These are phyloP conservation scores for Entomortierella parvispora DNA, from an alignment of 192 early-diverging fungal genomes.

Conservation along the genomic window DNA sequence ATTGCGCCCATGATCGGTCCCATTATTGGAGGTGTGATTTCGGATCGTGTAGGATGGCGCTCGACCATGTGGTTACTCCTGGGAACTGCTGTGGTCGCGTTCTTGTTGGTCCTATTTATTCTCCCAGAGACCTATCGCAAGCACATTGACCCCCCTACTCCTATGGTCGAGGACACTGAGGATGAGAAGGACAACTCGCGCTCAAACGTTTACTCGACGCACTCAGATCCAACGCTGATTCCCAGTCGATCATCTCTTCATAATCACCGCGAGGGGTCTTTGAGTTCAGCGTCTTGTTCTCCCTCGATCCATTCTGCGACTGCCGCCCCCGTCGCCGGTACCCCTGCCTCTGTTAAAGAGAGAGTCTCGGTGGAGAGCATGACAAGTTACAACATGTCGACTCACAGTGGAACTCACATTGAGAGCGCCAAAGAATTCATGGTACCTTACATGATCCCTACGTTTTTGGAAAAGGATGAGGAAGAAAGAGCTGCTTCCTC, in stretches of 20 bases:
- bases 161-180: slow-evolving; percentile 10
- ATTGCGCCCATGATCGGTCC: slow-evolving; percentile 55
- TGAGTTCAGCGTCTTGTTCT: neutral
- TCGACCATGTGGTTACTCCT: slow-evolving; percentile 46
- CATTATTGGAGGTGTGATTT: slow-evolving; percentile 49
- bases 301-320: neutral
- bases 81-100: slow-evolving; percentile 26
- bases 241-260: slow-evolving; percentile 37
- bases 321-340: neutral
- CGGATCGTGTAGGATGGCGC: slow-evolving; percentile 37
- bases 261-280: neutral
- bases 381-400: slow-evolving; percentile 9
- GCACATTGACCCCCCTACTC: slow-evolving; percentile 45
- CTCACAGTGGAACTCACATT: neutral
- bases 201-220: slow-evolving; percentile 28
- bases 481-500: neutral
- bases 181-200: neutral
- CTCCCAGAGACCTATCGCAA: slow-evolving; percentile 58
- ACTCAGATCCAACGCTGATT: slow-evolving; percentile 36
- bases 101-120: slow-evolving; percentile 46
- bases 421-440: slow-evolving; percentile 40
- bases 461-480: slow-evolving; percentile 12
- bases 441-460: slow-evolving; percentile 27
- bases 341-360: no score
- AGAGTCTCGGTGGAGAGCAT: slow-evolving; percentile 1